Base-by-base conservation (phyloP, 2,329 filamentous ascomycete genomes). In the Apiospora sp. region DNA sequence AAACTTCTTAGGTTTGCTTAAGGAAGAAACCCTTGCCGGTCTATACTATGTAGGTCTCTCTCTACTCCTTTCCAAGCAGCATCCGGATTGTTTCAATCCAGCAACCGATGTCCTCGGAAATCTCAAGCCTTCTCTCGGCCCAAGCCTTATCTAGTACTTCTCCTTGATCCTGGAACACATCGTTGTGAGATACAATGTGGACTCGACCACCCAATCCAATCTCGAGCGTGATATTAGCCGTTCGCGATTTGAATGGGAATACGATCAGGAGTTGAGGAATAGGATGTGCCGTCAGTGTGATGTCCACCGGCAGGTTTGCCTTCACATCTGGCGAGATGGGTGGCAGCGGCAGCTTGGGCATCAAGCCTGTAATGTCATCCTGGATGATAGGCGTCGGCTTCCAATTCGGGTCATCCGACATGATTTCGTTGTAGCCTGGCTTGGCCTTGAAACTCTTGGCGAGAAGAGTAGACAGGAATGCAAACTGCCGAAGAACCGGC, bases 401-500 rank as follows among this genome's bases (percentile, higher is more conserved):
- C 43, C 74, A 37, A 22, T 75, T 68, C 37, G 67, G 37, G 72
- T 75, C 67, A 49, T 75, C 67, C 43, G 72, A 49, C 34, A 75
- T 49, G 61, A 75, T 64, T 70, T 76, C 72, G 13, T 75, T 72
- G 8, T 77, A 80, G 48, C 51, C 73, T 43, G 77, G 70, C 67
- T 79, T 80, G 4, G 82, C 78, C 48, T 84, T 85, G 77, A 94
- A 93, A 72, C 87, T 90, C 69, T 88, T 89, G 71, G 87, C 84
- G 4, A 96, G 85, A 2, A 96, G 81, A 0, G 86, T 89, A 1
- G 90, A 90, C 5, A 94, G 84, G 75, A 93, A 91, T 0, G 92
- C 92, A 78, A 94, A 96, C 80, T 96, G 94, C 19, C 94, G 87
- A 22, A 96, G 84, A 4, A 88, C 85, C 0, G 94, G 93, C n/a